A percentile compares a stretch with the other conserved stretches of the same genome.
Evolutionary conservation across 345 rosid genomes (phyloP).

Genomic region (Microcos paniculata): DNA sequence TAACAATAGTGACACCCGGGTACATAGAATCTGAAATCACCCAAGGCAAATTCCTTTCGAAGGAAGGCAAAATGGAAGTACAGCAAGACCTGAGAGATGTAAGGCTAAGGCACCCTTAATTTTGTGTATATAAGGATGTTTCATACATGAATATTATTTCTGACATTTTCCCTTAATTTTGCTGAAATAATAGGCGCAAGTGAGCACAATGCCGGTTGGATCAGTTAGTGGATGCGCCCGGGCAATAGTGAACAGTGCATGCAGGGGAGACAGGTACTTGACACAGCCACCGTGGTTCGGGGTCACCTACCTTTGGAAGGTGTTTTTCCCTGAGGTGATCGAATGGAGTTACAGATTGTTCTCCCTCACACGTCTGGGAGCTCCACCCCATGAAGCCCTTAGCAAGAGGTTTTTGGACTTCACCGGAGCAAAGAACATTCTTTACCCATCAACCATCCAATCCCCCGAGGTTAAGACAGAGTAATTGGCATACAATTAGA

Average conservation of each 20-base stretch:
- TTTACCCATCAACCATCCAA: constrained; percentile 37
- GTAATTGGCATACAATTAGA: not conserved
- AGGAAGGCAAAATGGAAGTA: constrained; percentile 39
- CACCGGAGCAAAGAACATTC: no score
- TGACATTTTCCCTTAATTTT: not conserved
- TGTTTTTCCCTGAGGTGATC: constrained; percentile 49
- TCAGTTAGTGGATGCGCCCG: constrained; percentile 34
- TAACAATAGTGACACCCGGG: constrained; percentile 66
- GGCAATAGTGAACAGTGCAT: constrained; percentile 51
- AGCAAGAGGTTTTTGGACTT: no score
- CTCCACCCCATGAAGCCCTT: constrained; percentile 8
- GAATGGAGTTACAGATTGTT: constrained; percentile 35
- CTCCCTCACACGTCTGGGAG: constrained; percentile 12
- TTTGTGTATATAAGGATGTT: not conserved
- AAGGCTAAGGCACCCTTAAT: not conserved
- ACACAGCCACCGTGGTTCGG: constrained; percentile 49
- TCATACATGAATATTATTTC: not conserved
- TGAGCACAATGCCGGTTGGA: constrained; percentile 30
- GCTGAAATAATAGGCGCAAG: constrained; percentile 29
- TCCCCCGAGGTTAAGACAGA: constrained; percentile 31
- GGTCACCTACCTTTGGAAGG: constrained; percentile 40
- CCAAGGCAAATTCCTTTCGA: constrained; percentile 34
- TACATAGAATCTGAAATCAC: constrained; percentile 52
- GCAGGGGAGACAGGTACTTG: constrained; percentile 50
- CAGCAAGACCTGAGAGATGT: constrained; percentile 50